Percentiles rank a stretch among this genome's conserved stretches.
phyloP scores from a whole-genome alignment of 2,329 filamentous ascomycete species.

The Aureobasidium leucospermi region DNA sequence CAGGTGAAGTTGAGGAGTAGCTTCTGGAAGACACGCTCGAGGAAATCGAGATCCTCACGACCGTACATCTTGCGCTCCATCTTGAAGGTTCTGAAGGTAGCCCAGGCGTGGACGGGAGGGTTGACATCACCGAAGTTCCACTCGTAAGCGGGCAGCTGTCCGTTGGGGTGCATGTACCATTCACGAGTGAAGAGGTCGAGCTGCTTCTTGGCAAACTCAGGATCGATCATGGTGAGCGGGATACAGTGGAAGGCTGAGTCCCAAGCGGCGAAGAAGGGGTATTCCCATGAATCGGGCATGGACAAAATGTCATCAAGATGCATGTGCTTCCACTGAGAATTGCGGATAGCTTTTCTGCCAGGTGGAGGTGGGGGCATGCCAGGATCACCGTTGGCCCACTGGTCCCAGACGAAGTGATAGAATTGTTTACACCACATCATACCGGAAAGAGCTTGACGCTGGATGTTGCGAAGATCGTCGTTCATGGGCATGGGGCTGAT shows the following conservation, averaged over 20 bases:
- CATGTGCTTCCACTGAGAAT: slow-evolving; percentile 89
- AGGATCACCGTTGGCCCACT: slow-evolving; percentile 94
- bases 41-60: slow-evolving; percentile 86
- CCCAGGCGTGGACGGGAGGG: slow-evolving; percentile 92
- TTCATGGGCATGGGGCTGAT: slow-evolving; percentile 90
- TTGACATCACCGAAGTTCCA: slow-evolving; percentile 99
- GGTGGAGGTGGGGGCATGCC: slow-evolving; percentile 78
- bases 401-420: slow-evolving; percentile 95
- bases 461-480: slow-evolving; percentile 89
- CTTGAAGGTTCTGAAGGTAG: slow-evolving; percentile 92
- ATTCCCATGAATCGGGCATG: slow-evolving; percentile 98
- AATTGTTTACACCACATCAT: slow-evolving; percentile 99
- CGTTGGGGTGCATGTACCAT: slow-evolving; percentile 98
- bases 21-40: slow-evolving; percentile 95
- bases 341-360: slow-evolving; percentile 71
- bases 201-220: slow-evolving; percentile 96
- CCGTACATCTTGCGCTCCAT: slow-evolving; percentile 97
- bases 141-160: slow-evolving; percentile 85
- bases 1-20: slow-evolving; percentile 93
- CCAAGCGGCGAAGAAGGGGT: slow-evolving; percentile 96
- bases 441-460: slow-evolving; percentile 85
- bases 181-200: slow-evolving; percentile 91
- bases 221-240: slow-evolving; percentile 91
- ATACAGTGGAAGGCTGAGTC: slow-evolving; percentile 97
- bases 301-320: slow-evolving; percentile 91